These are phyloP conservation scores for Zostera marina DNA, from an alignment of 116 monocot species.

Conservation along the genomic window DNA sequence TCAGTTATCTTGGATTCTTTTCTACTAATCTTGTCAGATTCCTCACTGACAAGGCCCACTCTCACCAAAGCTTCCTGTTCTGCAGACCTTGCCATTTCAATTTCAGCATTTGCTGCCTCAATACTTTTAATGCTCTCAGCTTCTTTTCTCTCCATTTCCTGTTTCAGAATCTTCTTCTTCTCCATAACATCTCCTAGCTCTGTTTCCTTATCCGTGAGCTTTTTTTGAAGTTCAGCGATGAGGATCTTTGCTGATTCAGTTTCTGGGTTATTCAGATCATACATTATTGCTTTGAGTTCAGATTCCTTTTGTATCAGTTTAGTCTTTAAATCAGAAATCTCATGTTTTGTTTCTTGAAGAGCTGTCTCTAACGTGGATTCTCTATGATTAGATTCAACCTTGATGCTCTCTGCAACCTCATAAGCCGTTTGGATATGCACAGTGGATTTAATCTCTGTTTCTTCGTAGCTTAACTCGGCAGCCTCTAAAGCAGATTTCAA, in stretches of 20 bases:
- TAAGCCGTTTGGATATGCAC: conserved; percentile 24
- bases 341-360: conserved; percentile 1
- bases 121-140: conserved; percentile 13
- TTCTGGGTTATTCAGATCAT: background rate
- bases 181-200: conserved; percentile 58
- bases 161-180: conserved; percentile 51
- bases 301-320: conserved; percentile 6
- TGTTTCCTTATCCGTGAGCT: conserved; percentile 72
- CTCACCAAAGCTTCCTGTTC: conserved; percentile 47
- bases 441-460: conserved; percentile 27
- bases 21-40: conserved; percentile 45
- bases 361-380: conserved; percentile 17
- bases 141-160: conserved; percentile 23
- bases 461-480: conserved; percentile 25
- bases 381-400: conserved; percentile 20
- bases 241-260: conserved; percentile 6
- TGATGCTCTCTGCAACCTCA: conserved; percentile 28
- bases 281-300: conserved; percentile 2
- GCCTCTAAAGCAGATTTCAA: conserved; percentile 42
- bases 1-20: conserved; percentile 28
- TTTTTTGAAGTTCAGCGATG: conserved; percentile 42
- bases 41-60: conserved; percentile 36
- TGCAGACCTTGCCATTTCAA: conserved; percentile 50
- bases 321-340: background rate
- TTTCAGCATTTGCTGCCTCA: conserved; percentile 32